These are phyloP conservation scores for Comarum palustre DNA, from an alignment of 306 rosid genomes.

Conservation along the genomic window DNA sequence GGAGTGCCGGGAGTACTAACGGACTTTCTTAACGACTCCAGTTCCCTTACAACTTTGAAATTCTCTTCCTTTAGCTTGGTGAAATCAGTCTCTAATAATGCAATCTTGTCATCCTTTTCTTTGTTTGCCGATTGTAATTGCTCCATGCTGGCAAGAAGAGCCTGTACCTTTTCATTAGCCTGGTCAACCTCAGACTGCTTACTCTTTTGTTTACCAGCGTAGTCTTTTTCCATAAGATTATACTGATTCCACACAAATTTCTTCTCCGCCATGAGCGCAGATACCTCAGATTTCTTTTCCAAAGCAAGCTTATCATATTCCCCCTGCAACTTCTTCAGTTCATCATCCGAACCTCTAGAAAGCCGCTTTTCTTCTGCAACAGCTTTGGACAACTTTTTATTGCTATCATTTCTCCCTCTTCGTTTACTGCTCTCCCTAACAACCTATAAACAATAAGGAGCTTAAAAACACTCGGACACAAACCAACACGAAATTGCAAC, in stretches of 20 bases:
- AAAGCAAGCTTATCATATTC: constrained; percentile 55
- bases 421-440: constrained; percentile 23
- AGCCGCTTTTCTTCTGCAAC: constrained; percentile 27
- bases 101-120: constrained; percentile 57
- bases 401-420: constrained; percentile 21
- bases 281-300: constrained; percentile 53
- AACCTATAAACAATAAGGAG: constrained; percentile 36
- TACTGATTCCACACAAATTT: constrained; percentile 83
- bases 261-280: constrained; percentile 68
- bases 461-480: constrained; percentile 24
- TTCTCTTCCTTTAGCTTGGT: constrained; percentile 53
- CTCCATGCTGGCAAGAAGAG: constrained; percentile 58
- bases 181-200: constrained; percentile 49
- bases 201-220: constrained; percentile 41
- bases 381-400: constrained; percentile 19
- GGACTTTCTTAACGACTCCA: constrained; percentile 50
- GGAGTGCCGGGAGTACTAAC: constrained; percentile 44
- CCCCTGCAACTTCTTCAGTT: constrained; percentile 42
- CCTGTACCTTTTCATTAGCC: constrained; percentile 43
- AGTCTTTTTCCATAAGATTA: constrained; percentile 57
- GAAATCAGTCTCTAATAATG: constrained; percentile 47
- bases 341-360: constrained; percentile 30
- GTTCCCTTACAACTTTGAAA: constrained; percentile 45
- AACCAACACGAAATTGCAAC: constrained; percentile 16
- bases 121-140: constrained; percentile 50